phyloP scores from a whole-genome alignment of 1,284 basidiomycete genomes.

The Ceratobasidium sp. region DNA sequence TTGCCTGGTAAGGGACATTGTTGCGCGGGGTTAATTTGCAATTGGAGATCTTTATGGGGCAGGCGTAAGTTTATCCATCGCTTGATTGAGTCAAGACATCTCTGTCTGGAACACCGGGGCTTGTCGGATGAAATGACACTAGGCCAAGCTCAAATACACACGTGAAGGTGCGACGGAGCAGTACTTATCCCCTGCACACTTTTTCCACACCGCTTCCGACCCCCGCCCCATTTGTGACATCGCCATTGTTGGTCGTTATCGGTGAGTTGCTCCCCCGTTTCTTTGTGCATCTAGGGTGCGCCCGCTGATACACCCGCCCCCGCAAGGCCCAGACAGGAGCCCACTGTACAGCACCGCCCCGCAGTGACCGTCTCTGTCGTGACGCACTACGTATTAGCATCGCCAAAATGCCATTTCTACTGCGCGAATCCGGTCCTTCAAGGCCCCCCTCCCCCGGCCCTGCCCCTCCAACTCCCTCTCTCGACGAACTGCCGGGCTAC shows the following conservation, averaged over 20 bases:
- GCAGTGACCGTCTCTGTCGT: conserved; percentile 36
- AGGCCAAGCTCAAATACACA: conserved; percentile 28
- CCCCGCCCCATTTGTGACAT: neutral
- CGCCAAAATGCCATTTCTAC: conserved; percentile 30
- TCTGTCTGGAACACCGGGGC: conserved; percentile 11
- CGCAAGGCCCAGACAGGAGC: conserved; percentile 22
- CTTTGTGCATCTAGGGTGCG: neutral
- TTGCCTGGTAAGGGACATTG: conserved; percentile 7
- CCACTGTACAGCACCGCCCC: conserved; percentile 24
- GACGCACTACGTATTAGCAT: conserved; percentile 11
- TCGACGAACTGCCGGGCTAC: conserved; percentile 27
- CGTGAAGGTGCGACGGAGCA: neutral
- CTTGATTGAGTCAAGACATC: conserved; percentile 29
- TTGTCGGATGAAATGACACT: conserved; percentile 29
- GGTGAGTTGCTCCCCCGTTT: conserved; percentile 1
- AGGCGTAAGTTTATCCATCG: conserved; percentile 33
- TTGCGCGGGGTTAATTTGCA: conserved; percentile 2
- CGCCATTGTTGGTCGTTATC: neutral
- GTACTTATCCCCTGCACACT: neutral
- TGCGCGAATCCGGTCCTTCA: conserved; percentile 23
- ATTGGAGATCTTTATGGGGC: conserved; percentile 20
- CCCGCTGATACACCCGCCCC: conserved; percentile 27
- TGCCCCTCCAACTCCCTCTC: conserved; percentile 15
- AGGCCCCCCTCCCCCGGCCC: conserved; percentile 24
- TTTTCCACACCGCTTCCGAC: neutral